Evolutionary conservation across 2,329 filamentous ascomycete genomes (phyloP), one percentile per base, ranked within the genome.

Genomic region (Ambrosiella beaveri): DNA sequence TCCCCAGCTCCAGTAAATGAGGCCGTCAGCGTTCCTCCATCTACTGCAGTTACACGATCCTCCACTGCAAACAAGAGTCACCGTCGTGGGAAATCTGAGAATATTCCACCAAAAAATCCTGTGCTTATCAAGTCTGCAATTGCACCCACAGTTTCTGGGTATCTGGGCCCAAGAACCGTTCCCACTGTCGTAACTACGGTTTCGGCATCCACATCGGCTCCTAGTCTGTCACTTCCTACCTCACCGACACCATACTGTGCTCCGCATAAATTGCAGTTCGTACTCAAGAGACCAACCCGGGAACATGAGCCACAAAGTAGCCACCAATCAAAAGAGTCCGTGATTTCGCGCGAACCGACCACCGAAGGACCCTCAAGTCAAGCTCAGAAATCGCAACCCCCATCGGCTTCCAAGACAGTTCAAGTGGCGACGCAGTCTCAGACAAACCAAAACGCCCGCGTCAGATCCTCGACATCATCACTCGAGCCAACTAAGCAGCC

Each of bases 21-120:
- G 19, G 44, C 44, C 4, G 44, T 47, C 2, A 47, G 44, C 19
- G 17, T 69, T 61, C 71, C 70, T 41, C 71, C 69, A 15, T 71
- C 71, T 60, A 70, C 71, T 61, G 66, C 71, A 61, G 70, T 70
- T 64, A 70, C 71, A 63, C 64, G 63, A 44, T 54, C 54, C 38
- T 56, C 58, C 19, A 36, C 44, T 64, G 61, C 63, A 64, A 66
- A 64, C 61, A 62, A 62, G 57, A 62, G 62, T 50, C 58, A 62
- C 57, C 58, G 40, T 54, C 50, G 57, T 57, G 45, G 57, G 45
- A 56, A 57, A 15, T 60, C 58, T 13, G 58, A 60, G 36, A 60
- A 60, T 39, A 54, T 57, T n/a, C 58, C 58, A 49, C 55, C 55
- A 2, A 60, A 60, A 35, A 39, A 37, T 13, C 50, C 58, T 4